A percentile compares a stretch with the other conserved stretches of the same genome.
phyloP scores from a whole-genome alignment of 202 grass and related monocot species.

The Setaria italica region DNA sequence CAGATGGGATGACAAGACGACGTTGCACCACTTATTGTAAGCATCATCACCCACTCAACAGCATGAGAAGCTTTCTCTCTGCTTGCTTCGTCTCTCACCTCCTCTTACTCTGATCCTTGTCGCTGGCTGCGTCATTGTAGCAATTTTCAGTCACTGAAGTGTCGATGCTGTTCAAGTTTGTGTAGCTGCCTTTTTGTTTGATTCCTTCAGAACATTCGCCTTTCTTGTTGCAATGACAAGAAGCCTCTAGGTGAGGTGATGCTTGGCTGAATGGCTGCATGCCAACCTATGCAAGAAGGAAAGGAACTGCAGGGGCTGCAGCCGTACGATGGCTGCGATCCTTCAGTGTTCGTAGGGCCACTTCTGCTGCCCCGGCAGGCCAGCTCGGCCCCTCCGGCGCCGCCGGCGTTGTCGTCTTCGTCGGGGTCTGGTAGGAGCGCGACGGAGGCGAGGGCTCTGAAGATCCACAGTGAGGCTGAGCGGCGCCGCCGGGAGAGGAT shows the following conservation, averaged over 20 bases:
- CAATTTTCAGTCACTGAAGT: constrained; percentile 3
- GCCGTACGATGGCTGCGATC: constrained; percentile 3
- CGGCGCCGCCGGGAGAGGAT: constrained; percentile 89
- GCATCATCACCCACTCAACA: not conserved
- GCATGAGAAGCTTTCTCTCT: not conserved
- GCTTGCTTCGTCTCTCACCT: constrained; percentile 14
- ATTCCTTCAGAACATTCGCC: not conserved
- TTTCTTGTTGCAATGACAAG: constrained; percentile 10
- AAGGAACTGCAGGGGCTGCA: constrained; percentile 1
- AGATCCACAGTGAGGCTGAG: constrained; percentile 95
- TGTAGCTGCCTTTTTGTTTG: constrained; percentile 1
- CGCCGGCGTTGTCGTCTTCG: constrained; percentile 43
- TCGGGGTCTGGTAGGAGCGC: constrained; percentile 52
- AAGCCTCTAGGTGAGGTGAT: not conserved
- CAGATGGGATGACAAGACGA: constrained; percentile 45
- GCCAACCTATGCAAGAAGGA: constrained; percentile 45
- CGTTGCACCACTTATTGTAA: constrained; percentile 43
- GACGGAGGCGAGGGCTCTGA: constrained; percentile 71
- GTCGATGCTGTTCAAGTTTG: constrained; percentile 7
- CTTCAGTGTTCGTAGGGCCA: not conserved
- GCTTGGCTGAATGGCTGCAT: constrained; percentile 44
- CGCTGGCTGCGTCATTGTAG: not conserved
- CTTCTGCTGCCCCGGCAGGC: constrained; percentile 42
- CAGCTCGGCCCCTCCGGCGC: constrained; percentile 20
- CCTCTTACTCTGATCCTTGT: not conserved